Evolutionary conservation across 305 asterid genomes (phyloP), one percentile per base, ranked within the genome.

Genomic region (Nicotiana rustica): DNA sequence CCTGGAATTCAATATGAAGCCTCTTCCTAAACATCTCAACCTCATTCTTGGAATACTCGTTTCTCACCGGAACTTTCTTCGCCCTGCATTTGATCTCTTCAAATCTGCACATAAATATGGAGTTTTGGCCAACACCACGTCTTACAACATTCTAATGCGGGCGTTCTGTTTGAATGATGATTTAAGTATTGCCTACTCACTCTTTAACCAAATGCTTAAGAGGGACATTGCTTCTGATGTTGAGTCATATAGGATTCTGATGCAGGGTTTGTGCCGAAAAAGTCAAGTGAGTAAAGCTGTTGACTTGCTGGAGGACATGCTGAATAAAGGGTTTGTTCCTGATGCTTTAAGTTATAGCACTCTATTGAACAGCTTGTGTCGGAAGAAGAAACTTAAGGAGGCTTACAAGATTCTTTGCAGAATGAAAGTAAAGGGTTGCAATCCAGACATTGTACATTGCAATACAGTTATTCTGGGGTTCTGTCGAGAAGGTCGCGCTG

Each of bases 391-490:
- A 89, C 97, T 96, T 29, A 96, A 89, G 88, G 99, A 94, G 88
- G 98, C 99, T 49, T 96, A 93, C 89, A 94, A 96, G 90, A 92
- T 96, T 89, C 93, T 96, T 5, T 96, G 98, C 80, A 89, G 97
- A 83, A 96, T 96, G 99, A 94, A 92, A 88, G 86, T 25, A 25
- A 25, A 25, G 29, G 29, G 29, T 25, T 25, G 29, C 29, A 25
- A 25, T 25, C 29, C 29, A 25, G 29, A 25, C 29, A 25, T 25
- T 25, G 29, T 25, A 25, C 29, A 25, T 25, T 25, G 29, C 29
- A 25, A 25, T 25, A 25, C 95, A 2, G 93, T 94, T 68, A 92
- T 96, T 85, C 79, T 83, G 44, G 99, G 99, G 21, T 93, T 90
- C 80, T 96, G 98, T 83, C 89, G 96, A 85, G 91, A 83, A 56